A percentile compares a stretch with the other conserved stretches of the same genome.
Conservation (phyloP, 2,329 filamentous ascomycete genomes). For the Pseudogymnoascus sp. region DNA sequence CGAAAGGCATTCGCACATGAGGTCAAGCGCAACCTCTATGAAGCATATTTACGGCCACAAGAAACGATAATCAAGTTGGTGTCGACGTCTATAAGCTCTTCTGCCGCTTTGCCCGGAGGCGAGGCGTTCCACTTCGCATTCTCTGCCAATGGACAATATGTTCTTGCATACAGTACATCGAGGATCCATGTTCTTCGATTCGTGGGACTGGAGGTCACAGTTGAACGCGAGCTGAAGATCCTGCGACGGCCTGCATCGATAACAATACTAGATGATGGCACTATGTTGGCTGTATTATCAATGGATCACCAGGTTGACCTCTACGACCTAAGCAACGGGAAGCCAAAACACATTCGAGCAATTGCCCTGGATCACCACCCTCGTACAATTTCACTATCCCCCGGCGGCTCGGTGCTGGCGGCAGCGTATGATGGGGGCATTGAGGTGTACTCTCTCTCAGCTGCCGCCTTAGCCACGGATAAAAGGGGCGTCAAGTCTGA, state of each 20-base stretch:
- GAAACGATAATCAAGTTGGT: slow-evolving; percentile 70
- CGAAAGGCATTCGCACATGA: slow-evolving; percentile 60
- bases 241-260: slow-evolving; percentile 65
- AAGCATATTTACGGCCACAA: slow-evolving; percentile 62
- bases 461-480: slow-evolving; percentile 54
- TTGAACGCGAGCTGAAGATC: slow-evolving; percentile 73
- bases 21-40: slow-evolving; percentile 68
- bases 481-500: slow-evolving; percentile 71
- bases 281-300: slow-evolving; percentile 68
- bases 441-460: slow-evolving; percentile 68
- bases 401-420: slow-evolving; percentile 72
- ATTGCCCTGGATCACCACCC: slow-evolving; percentile 72
- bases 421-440: slow-evolving; percentile 84
- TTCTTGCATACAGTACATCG: slow-evolving; percentile 78
- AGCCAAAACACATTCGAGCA: slow-evolving; percentile 63
- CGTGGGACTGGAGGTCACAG: slow-evolving; percentile 46
- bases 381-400: slow-evolving; percentile 69
- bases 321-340: slow-evolving; percentile 59
- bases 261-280: slow-evolving; percentile 71
- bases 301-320: slow-evolving; percentile 77
- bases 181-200: slow-evolving; percentile 73
- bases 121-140: slow-evolving; percentile 80
- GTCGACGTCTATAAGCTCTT: slow-evolving; percentile 71
- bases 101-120: slow-evolving; percentile 67
- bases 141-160: slow-evolving; percentile 63